phyloP scores from a whole-genome alignment of 108 stramenopile genomes.

The Cyclotella baltica region DNA sequence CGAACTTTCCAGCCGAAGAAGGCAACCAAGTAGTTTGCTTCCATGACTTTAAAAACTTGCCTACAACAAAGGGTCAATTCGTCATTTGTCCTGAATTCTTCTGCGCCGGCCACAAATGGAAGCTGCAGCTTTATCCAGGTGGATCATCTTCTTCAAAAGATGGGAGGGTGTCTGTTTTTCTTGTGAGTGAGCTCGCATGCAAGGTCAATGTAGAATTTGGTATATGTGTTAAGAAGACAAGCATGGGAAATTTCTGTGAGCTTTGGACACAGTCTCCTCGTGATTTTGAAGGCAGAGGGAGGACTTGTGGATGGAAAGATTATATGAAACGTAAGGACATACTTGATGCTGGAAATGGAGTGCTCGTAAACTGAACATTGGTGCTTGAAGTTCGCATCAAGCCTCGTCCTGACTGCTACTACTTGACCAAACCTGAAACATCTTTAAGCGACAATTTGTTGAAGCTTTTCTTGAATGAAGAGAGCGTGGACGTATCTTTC shows the following conservation, averaged over 20 bases:
- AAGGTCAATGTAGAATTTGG: background rate
- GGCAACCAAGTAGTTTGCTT: background rate
- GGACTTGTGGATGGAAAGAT: background rate
- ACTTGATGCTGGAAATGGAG: background rate
- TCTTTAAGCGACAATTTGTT: background rate
- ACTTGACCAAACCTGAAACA: background rate
- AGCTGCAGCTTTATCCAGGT: background rate
- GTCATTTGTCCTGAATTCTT: background rate
- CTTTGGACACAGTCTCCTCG: background rate
- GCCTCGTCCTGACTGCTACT: background rate
- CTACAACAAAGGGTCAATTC: background rate
- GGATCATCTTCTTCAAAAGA: background rate
- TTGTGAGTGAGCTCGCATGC: background rate
- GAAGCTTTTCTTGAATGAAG: background rate
- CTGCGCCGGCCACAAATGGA: conserved; percentile 1
- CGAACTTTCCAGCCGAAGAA: background rate
- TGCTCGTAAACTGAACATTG: background rate
- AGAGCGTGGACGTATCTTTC: background rate
- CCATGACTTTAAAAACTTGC: conserved; percentile 2
- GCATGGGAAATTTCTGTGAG: background rate
- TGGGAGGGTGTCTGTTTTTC: background rate
- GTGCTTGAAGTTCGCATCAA: background rate
- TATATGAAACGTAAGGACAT: background rate
- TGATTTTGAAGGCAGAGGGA: background rate
- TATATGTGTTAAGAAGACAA: background rate